phyloP scores from a whole-genome alignment of 2,329 filamentous ascomycete species.

The Ophiocordyceps unilateralis region DNA sequence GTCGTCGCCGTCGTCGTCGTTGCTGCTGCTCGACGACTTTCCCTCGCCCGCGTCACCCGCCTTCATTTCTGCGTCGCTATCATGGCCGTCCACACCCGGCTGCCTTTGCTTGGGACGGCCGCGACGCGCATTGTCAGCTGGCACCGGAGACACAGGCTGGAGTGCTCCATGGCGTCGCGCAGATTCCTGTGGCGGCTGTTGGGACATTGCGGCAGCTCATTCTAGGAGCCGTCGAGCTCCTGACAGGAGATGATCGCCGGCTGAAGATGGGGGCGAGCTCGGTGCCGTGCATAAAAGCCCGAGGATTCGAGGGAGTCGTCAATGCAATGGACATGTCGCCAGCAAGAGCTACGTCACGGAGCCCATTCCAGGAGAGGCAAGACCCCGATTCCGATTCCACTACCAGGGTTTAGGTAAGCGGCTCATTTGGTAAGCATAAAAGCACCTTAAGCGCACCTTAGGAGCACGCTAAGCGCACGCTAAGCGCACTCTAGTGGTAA shows the following conservation, averaged over 20 bases:
- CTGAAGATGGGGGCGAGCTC: constrained; percentile 1
- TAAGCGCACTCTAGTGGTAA: no score
- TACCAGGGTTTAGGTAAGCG: neutral
- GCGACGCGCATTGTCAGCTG: neutral
- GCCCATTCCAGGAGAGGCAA: neutral
- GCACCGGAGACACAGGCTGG: neutral
- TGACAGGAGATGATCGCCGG: constrained; percentile 2
- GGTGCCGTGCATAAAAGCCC: neutral
- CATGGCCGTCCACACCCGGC: neutral
- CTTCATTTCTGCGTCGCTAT: neutral
- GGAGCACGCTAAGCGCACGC: no score
- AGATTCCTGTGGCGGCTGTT: constrained; percentile 15
- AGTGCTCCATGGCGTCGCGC: constrained; percentile 7
- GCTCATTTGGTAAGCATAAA: no score
- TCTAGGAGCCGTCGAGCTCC: constrained; percentile 7
- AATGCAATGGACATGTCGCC: neutral
- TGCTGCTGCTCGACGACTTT: constrained; percentile 4
- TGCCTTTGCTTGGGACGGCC: neutral
- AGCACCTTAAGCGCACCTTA: no score
- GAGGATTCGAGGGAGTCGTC: neutral
- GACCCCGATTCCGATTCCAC: neutral
- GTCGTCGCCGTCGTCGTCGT: constrained; percentile 15
- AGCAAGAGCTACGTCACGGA: constrained; percentile 15
- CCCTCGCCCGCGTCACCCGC: constrained; percentile 7
- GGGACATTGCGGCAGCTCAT: constrained; percentile 23